phyloP scores from a whole-genome alignment of 306 rosid genomes.

The Urtica urens region DNA sequence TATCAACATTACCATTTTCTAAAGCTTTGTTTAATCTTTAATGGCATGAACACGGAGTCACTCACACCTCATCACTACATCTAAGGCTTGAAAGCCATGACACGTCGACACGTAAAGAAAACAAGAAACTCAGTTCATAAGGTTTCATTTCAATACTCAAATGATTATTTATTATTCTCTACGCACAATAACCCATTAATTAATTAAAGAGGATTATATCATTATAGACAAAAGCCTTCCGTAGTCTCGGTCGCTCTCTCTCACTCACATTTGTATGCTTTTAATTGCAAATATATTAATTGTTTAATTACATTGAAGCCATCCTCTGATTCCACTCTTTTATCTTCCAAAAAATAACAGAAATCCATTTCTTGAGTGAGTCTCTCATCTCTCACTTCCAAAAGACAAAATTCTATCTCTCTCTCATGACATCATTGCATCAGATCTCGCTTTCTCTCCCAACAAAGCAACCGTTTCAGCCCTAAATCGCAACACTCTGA shows the following conservation, averaged over 20 bases:
- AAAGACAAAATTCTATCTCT: conserved; percentile 7
- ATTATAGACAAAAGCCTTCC: too few relatives aligned
- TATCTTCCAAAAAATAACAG: not conserved
- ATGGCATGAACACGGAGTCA: not conserved
- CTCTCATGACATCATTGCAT: conserved; percentile 20
- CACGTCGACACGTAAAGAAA: conserved; percentile 24
- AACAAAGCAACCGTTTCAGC: conserved; percentile 6
- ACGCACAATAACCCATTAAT: too few relatives aligned
- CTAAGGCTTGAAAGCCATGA: conserved; percentile 11
- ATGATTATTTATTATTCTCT: not conserved
- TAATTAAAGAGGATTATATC: too few relatives aligned
- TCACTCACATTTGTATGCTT: too few relatives aligned
- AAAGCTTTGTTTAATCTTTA: not conserved
- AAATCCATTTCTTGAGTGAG: not conserved
- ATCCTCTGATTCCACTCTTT: not conserved
- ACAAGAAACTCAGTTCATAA: not conserved
- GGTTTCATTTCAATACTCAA: not conserved
- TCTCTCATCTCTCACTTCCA: conserved; percentile 11
- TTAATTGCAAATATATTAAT: too few relatives aligned
- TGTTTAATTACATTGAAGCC: too few relatives aligned
- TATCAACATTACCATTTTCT: not conserved
- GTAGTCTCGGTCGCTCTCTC: too few relatives aligned
- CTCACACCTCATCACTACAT: not conserved
- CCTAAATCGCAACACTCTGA: not conserved
- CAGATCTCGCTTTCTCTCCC: conserved; percentile 50